Evolutionary conservation across 257 asterid species (phyloP).

Genomic region (Parsonsia alboflavescens): DNA sequence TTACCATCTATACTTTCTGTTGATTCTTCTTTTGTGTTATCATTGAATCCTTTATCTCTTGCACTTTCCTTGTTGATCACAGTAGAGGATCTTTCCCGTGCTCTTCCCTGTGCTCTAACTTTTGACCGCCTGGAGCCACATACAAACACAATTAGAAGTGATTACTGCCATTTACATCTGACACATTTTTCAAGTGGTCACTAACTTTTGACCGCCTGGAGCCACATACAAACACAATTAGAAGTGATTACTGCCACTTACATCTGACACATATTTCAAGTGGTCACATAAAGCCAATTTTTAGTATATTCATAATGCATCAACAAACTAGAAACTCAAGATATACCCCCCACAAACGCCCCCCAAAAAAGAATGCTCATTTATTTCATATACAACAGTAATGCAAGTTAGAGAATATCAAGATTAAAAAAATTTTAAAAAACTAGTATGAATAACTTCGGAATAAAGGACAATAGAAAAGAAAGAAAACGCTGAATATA

Average conservation of each 20-base stretch:
- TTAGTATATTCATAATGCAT: neutral
- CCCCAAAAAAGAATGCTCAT: neutral
- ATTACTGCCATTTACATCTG: neutral
- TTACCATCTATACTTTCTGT: slow-evolving; percentile 39
- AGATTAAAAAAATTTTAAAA: neutral
- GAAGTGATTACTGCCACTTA: neutral
- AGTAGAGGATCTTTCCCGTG: slow-evolving; percentile 35
- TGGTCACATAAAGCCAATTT: neutral
- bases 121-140: slow-evolving; percentile 41
- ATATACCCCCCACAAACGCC: neutral
- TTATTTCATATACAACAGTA: neutral
- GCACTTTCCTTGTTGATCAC: slow-evolving; percentile 27
- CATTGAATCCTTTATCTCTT: slow-evolving; percentile 32
- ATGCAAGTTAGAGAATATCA: neutral
- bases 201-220: slow-evolving; percentile 50
- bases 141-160: neutral
- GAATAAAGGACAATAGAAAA: neutral
- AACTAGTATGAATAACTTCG: neutral
- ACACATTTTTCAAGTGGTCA: neutral
- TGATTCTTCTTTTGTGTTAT: slow-evolving; percentile 39
- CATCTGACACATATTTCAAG: neutral
- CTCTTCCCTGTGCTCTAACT: slow-evolving; percentile 28
- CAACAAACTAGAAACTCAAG: neutral
- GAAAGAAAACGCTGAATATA: neutral
- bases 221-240: neutral